Conservation (phyloP, 257 asterid genomes). For the Vinca minor region DNA sequence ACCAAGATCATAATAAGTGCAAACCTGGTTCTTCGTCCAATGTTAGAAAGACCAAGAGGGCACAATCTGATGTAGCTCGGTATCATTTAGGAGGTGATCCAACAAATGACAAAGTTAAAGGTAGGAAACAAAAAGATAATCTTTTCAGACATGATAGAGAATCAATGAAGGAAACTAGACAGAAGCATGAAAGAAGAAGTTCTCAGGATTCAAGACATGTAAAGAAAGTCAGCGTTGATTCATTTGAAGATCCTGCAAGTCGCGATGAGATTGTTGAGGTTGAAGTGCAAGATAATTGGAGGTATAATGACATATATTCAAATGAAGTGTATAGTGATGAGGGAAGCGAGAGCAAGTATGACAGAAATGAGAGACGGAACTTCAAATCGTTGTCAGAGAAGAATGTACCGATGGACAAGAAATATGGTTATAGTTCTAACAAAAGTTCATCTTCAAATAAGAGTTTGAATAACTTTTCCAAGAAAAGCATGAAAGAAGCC, state of each 20-base stretch:
- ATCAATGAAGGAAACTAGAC: constrained; percentile 14
- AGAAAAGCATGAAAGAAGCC: constrained; percentile 17
- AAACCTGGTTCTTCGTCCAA: constrained; percentile 29
- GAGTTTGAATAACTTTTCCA: constrained; percentile 11
- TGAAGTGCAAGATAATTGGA: constrained; percentile 15
- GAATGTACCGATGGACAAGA: constrained; percentile 17
- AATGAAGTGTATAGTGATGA: constrained; percentile 31
- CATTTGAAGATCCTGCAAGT: constrained; percentile 19
- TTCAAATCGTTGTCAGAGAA: constrained; percentile 7
- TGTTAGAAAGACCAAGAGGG: constrained; percentile 33
- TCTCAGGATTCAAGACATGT: constrained; percentile 22
- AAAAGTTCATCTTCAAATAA: constrained; percentile 9
- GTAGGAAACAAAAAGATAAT: constrained; percentile 27
- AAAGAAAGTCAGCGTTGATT: constrained; percentile 23
- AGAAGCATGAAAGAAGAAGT: constrained; percentile 19
- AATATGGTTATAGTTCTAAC: constrained; percentile 22
- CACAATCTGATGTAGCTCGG: constrained; percentile 49
- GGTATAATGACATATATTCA: constrained; percentile 27
- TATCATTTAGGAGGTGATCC: constrained; percentile 16
- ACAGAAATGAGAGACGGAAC: constrained; percentile 17
- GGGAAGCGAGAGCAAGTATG: constrained; percentile 18
- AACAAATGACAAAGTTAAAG: constrained; percentile 25
- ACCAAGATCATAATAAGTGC: constrained; percentile 15
- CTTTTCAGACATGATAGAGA: constrained; percentile 17
- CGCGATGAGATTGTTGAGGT: constrained; percentile 49